These are phyloP conservation scores for Leucocoprinus birnbaumii DNA, from an alignment of 768 basidiomycete genomes.

Conservation along the genomic window DNA sequence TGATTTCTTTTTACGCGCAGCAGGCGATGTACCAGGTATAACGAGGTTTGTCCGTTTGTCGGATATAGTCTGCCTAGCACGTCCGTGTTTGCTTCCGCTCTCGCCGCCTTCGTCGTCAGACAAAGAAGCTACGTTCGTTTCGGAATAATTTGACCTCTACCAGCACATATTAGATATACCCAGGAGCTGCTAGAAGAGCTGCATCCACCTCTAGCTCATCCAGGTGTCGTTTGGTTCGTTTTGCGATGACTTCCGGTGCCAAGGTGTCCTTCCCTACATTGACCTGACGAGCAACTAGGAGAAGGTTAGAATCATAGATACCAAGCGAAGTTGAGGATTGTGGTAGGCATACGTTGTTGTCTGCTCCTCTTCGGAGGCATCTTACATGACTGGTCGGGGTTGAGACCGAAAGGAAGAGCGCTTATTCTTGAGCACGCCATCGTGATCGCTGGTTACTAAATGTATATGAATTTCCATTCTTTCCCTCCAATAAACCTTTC, in stretches of 20 bases:
- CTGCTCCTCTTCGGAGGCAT: constrained; percentile 50
- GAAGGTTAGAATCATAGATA: constrained; percentile 3
- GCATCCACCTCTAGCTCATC: constrained; percentile 76
- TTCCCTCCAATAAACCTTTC: not conserved
- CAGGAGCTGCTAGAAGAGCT: constrained; percentile 1
- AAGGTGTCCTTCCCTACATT: constrained; percentile 39
- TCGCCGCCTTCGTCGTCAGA: constrained; percentile 42
- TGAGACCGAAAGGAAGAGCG: not conserved
- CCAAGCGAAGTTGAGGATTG: not conserved
- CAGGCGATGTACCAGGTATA: constrained; percentile 43
- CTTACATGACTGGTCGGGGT: constrained; percentile 11
- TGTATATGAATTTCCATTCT: constrained; percentile 1
- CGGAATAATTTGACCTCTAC: constrained; percentile 78
- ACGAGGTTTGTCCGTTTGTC: constrained; percentile 61
- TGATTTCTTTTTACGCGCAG: constrained; percentile 71
- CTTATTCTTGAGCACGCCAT: constrained; percentile 27
- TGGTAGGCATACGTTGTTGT: constrained; percentile 40
- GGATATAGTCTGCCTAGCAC: constrained; percentile 75
- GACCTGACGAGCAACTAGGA: constrained; percentile 47
- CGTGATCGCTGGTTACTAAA: constrained; percentile 13
- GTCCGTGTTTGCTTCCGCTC: constrained; percentile 52
- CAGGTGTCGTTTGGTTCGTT: constrained; percentile 73
- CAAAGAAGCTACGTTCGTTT: constrained; percentile 39
- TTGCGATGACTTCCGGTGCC: constrained; percentile 66
- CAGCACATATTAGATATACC: constrained; percentile 12